Evolutionary conservation across 2,329 filamentous ascomycete species (phyloP).

Genomic region (Drechslerella coelobrocha): DNA sequence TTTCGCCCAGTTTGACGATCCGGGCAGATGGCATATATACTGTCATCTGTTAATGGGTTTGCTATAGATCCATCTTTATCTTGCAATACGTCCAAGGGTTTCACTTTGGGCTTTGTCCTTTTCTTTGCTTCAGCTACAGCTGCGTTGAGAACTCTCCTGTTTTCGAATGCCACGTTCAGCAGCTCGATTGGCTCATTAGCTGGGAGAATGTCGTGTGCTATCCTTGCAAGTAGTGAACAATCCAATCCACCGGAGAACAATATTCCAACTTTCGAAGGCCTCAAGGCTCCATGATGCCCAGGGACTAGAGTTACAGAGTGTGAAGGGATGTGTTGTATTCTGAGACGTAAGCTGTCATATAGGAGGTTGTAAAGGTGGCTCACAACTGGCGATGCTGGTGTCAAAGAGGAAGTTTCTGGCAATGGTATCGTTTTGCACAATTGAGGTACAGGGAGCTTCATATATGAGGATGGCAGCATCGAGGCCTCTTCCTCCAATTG

Average conservation of each 20-base stretch:
- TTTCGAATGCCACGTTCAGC: conserved; percentile 96
- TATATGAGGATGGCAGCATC: conserved; percentile 19
- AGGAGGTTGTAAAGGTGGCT: conserved; percentile 65
- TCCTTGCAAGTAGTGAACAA: conserved; percentile 82
- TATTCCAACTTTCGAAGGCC: conserved; percentile 69
- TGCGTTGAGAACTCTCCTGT: conserved; percentile 74
- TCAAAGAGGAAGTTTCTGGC: conserved; percentile 52
- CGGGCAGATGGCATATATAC: conserved; percentile 78
- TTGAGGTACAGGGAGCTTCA: conserved; percentile 42
- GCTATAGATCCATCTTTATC: conserved; percentile 52
- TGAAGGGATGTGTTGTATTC: conserved; percentile 70
- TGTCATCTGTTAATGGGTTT: conserved; percentile 8
- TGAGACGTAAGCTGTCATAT: conserved; percentile 67
- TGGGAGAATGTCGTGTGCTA: conserved; percentile 79
- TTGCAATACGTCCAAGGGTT: conserved; percentile 46
- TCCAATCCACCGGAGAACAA: conserved; percentile 95
- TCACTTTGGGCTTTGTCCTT: conserved; percentile 50
- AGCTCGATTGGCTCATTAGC: conserved; percentile 76
- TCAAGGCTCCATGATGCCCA: conserved; percentile 55
- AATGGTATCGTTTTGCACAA: conserved; percentile 34
- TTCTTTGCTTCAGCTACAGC: conserved; percentile 59
- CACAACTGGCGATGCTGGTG: conserved; percentile 63
- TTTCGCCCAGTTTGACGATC: conserved; percentile 86
- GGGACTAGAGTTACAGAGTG: conserved; percentile 52
- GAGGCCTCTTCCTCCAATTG: conserved; percentile 30